phyloP scores from a whole-genome alignment of 2,329 filamentous ascomycete genomes.

The Colletotrichum musae region DNA sequence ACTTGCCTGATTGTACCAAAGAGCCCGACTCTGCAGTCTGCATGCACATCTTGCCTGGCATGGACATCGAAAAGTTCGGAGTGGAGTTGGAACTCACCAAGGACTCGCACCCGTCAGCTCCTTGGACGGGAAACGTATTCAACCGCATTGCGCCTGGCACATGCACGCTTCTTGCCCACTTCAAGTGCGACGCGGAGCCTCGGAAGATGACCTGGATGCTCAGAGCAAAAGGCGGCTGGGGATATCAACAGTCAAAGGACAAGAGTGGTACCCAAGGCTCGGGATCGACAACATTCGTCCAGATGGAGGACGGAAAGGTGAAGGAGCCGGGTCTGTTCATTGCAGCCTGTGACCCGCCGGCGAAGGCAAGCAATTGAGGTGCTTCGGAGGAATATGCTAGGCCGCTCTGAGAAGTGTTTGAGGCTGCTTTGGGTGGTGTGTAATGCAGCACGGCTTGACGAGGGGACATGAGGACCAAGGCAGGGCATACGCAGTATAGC shows the following conservation, averaged over 20 bases:
- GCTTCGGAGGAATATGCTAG: too few relatives aligned
- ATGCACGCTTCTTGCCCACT: not conserved
- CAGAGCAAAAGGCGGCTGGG: too few relatives aligned
- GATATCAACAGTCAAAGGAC: too few relatives aligned
- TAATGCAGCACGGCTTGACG: not conserved
- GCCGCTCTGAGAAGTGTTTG: too few relatives aligned
- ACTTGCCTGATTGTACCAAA: not conserved
- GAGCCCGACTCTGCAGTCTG: not conserved
- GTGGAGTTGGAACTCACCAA: not conserved
- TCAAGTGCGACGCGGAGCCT: not conserved
- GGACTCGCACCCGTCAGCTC: too few relatives aligned
- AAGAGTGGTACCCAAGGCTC: too few relatives aligned
- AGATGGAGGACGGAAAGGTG: too few relatives aligned
- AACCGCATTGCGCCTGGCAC: not conserved
- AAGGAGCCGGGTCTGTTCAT: too few relatives aligned
- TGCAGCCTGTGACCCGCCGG: too few relatives aligned
- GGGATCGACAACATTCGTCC: too few relatives aligned
- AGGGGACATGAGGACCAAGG: not conserved
- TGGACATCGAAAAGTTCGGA: not conserved
- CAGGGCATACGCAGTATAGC: conserved; percentile 24
- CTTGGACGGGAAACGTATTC: not conserved
- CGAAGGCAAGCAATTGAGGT: too few relatives aligned
- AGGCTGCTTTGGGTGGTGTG: not conserved
- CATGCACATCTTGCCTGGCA: conserved; percentile 3
- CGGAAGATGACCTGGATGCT: not conserved